phyloP scores from a whole-genome alignment of 108 stramenopile species.

The Pseudonitzschia multistriata region DNA sequence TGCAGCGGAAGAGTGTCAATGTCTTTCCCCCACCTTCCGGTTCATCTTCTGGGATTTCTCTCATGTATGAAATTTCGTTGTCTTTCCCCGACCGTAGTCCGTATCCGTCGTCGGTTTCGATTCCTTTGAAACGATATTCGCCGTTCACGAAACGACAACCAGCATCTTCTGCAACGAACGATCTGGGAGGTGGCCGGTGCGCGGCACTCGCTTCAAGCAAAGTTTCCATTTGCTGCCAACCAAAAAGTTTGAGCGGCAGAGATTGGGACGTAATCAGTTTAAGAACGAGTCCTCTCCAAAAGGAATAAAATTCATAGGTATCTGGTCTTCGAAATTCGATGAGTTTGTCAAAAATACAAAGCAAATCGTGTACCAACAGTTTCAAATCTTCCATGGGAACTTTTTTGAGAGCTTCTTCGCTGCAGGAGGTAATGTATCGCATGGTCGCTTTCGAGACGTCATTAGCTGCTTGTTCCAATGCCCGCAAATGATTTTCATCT shows the following conservation, averaged over 20 bases:
- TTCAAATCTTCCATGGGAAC: constrained; percentile 51
- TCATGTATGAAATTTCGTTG: constrained; percentile 55
- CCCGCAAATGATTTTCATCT: constrained; percentile 4
- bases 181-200: constrained; percentile 71
- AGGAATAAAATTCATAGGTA: constrained; percentile 60
- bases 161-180: constrained; percentile 63
- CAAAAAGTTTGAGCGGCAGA: constrained; percentile 78
- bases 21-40: constrained; percentile 59
- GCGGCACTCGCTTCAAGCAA: constrained; percentile 55
- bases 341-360: constrained; percentile 49
- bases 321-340: constrained; percentile 34
- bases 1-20: constrained; percentile 90
- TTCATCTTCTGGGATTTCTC: constrained; percentile 36
- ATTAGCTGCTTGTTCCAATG: constrained; percentile 47
- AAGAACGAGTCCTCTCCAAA: constrained; percentile 58
- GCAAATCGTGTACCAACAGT: constrained; percentile 43
- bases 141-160: constrained; percentile 86
- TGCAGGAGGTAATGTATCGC: constrained; percentile 45
- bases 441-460: constrained; percentile 55
- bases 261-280: constrained; percentile 75
- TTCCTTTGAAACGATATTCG: constrained; percentile 58
- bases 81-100: constrained; percentile 28
- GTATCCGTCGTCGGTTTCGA: constrained; percentile 55
- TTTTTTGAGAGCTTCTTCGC: constrained; percentile 64
- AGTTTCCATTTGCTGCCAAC: constrained; percentile 80